Evolutionary conservation across 2,329 filamentous ascomycete species (phyloP).

Genomic region (Clarireedia hainanense): DNA sequence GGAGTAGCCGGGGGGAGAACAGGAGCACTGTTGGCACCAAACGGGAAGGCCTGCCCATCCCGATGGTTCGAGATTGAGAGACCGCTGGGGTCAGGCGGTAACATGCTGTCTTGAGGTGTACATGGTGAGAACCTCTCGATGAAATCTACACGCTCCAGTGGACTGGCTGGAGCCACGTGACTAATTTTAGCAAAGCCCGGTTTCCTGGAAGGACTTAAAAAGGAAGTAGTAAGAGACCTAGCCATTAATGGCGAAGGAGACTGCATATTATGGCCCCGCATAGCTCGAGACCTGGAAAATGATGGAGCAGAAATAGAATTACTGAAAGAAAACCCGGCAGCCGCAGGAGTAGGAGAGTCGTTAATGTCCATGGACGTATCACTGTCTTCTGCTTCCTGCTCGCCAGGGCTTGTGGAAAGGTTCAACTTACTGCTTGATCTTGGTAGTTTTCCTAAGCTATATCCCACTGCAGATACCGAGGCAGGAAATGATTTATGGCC

Average conservation of each 20-base stretch:
- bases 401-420: conserved; percentile 23
- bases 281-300: conserved; percentile 31
- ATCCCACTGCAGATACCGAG: conserved; percentile 22
- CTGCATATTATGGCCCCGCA: conserved; percentile 27
- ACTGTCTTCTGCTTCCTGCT: conserved; percentile 22
- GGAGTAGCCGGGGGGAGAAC: conserved; percentile 71
- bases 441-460: conserved; percentile 20
- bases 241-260: conserved; percentile 21
- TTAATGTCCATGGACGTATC: conserved; percentile 25
- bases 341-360: conserved; percentile 29
- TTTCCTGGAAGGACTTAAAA: conserved; percentile 28
- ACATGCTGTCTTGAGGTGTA: conserved; percentile 69
- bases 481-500: conserved; percentile 21
- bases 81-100: conserved; percentile 72
- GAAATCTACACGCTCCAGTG: conserved; percentile 48
- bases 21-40: conserved; percentile 32
- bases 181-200: conserved; percentile 45
- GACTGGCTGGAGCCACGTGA: conserved; percentile 49
- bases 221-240: conserved; percentile 25
- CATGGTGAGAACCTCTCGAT: conserved; percentile 51
- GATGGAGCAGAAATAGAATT: conserved; percentile 33
- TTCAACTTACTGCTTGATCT: conserved; percentile 32
- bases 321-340: conserved; percentile 29
- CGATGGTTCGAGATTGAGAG: conserved; percentile 68
- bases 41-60: conserved; percentile 22